phyloP scores from a whole-genome alignment of 2,329 filamentous ascomycete species.

The Botrytis sinoallii region DNA sequence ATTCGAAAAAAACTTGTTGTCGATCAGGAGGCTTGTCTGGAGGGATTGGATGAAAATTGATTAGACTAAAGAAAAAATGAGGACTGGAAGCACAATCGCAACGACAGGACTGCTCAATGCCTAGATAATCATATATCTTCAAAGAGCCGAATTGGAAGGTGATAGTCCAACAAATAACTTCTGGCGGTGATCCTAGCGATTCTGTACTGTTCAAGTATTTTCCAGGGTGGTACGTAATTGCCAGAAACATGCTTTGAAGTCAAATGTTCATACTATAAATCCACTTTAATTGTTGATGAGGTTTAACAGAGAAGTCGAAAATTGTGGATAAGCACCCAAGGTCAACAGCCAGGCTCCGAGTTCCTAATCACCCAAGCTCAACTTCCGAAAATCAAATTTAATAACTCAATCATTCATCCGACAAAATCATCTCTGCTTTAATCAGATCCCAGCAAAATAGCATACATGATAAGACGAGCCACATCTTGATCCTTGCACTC shows the following conservation, averaged over 20 bases:
- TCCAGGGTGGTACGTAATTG: rapidly evolving
- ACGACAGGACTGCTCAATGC: background rate
- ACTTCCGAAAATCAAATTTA: background rate
- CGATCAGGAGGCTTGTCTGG: constrained; percentile 1
- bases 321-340: background rate
- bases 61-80: background rate
- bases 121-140: background rate
- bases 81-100: background rate
- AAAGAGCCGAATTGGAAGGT: background rate
- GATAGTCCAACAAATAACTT: background rate
- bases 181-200: background rate
- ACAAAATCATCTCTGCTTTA: background rate
- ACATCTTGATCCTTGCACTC: background rate
- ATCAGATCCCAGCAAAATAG: background rate
- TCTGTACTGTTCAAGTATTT: background rate
- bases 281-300: background rate
- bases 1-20: constrained; percentile 3
- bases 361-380: background rate
- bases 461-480: background rate
- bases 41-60: background rate
- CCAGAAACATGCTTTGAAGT: background rate
- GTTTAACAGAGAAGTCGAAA: background rate
- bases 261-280: background rate
- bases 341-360: background rate
- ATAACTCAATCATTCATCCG: background rate